Evolutionary conservation across 345 rosid species (phyloP), one percentile per base, ranked within the genome.

Genomic region (Gossypium turneri): DNA sequence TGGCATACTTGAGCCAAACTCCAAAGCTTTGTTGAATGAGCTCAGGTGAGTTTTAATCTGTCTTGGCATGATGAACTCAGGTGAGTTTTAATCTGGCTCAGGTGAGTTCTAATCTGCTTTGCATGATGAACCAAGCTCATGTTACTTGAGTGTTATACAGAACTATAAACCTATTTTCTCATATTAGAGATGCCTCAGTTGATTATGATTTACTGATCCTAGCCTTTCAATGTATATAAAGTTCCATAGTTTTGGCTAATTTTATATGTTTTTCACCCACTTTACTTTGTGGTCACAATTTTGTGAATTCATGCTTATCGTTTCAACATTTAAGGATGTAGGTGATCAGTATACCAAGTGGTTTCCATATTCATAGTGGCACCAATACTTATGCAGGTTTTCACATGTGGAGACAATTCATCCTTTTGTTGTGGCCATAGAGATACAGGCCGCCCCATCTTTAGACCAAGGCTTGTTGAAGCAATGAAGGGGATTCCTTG

Each of bases 361-460:
- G 53, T 53, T 68, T 29, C 67, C 45, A 17, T 60, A 15, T 11
- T 52, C 61, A 41, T 52, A 13, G 34, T 66, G 47, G 51, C 27
- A 13, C 75, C 73, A 58, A 70, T 41, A 44, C 43, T 73, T 45
- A 47, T 80, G 57, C 84, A 94, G 98, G 97, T 94, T 84, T 90
- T 88, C 79, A 92, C 98, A 53, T 92, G 98, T 69, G 98, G 98
- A 70, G 94, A 91, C 81, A 94, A 94, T 80, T 94, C 98, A 53
- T 91, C 98, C 34, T 90, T 82, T 75, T 92, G 94, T 67, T 94
- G 95, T 79, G 97, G 98, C 57, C 95, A 91, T 69, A 81, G 79
- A 79, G 93, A 91, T 77, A 89, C 88, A 27, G 83, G 77, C 79
- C 91, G 97, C 22, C 94, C 97, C 16, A 86, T 94, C 73, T 92